A percentile compares a stretch with the other conserved stretches of the same genome.
Conservation (phyloP, 768 basidiomycete species). For the Pulveroboletus sp. region DNA sequence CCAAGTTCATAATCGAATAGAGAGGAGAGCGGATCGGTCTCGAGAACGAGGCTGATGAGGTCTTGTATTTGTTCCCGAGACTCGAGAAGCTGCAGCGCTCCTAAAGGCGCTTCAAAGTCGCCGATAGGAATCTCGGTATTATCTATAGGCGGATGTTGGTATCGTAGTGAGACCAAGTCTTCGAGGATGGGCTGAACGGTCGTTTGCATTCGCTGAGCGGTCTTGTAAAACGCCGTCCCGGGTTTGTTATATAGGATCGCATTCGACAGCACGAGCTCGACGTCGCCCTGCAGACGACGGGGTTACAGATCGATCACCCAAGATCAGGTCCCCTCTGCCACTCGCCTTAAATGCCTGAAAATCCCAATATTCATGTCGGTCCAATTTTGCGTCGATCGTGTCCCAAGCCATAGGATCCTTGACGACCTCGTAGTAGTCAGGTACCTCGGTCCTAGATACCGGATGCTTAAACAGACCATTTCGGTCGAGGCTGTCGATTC, state of each 20-base stretch:
- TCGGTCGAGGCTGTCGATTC: constrained; percentile 57
- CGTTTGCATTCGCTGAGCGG: constrained; percentile 59
- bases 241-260: constrained; percentile 82
- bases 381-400: constrained; percentile 75
- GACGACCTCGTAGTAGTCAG: constrained; percentile 89
- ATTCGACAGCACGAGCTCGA: constrained; percentile 80
- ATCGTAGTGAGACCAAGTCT: constrained; percentile 20
- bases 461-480: constrained; percentile 77
- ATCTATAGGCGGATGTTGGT: constrained; percentile 12
- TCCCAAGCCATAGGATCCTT: constrained; percentile 86
- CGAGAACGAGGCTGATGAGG: constrained; percentile 50
- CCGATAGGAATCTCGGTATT: constrained; percentile 39
- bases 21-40: constrained; percentile 55
- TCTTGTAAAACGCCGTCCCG: constrained; percentile 64
- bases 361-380: constrained; percentile 79
- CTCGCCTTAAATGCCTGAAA: constrained; percentile 65
- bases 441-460: constrained; percentile 72
- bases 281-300: constrained; percentile 52
- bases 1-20: constrained; percentile 68
- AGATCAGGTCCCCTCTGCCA: neutral
- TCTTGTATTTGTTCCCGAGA: constrained; percentile 50
- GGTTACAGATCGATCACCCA: constrained; percentile 1
- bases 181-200: constrained; percentile 34
- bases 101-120: constrained; percentile 68
- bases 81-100: constrained; percentile 51